Evolutionary conservation across 1,284 basidiomycete genomes (phyloP), one percentile per base, ranked within the genome.

Genomic region (Rhodotorula sp.): DNA sequence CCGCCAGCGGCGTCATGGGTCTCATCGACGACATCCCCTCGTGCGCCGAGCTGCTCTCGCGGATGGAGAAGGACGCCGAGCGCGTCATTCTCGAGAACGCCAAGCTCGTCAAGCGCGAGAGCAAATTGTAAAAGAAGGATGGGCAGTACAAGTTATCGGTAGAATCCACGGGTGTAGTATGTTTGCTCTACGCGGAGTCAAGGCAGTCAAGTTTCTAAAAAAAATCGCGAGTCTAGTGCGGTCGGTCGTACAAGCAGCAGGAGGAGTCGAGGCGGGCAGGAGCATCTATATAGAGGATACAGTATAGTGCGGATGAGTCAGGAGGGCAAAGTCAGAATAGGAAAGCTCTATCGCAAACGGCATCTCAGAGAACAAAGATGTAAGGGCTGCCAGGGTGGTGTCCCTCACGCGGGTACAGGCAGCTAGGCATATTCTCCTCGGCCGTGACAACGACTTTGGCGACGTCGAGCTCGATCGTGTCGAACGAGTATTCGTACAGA

Each of bases 21-120:
- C 83, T 97, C 72, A 94, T 96, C 80, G 85, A 91, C 68, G 92
- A 96, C 80, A 88, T 93, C 64, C 92, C 92, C 23, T 90, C 89
- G 2, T 96, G 93, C 83, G 85, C 90, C 75, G 90, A 86, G 67
- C 84, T 97, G 31, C 78, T 96, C 64, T 79, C 81, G 31, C 84
- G 86, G 76, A 87, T 97, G 64, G 93, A 92, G 83, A 83, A 80
- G 64, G 93, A 95, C 78, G 90, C 90, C 1, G 90, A 92, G 81
- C 86, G 72, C 65, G 62, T 72, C 23, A 20, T 76, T 49, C 18
- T 72, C 20, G 49, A 59, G n/a, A 61, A 63, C 7, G 73, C 75
- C 7, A 61, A 29, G 21, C 70, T 64, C 62, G 70, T 74, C 48
- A 66, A 68, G 21, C n/a, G 34, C 3, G n/a, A 56, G 67, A 71